phyloP scores from a whole-genome alignment of 2,329 filamentous ascomycete species.

The Aspergillus ochraceus region DNA sequence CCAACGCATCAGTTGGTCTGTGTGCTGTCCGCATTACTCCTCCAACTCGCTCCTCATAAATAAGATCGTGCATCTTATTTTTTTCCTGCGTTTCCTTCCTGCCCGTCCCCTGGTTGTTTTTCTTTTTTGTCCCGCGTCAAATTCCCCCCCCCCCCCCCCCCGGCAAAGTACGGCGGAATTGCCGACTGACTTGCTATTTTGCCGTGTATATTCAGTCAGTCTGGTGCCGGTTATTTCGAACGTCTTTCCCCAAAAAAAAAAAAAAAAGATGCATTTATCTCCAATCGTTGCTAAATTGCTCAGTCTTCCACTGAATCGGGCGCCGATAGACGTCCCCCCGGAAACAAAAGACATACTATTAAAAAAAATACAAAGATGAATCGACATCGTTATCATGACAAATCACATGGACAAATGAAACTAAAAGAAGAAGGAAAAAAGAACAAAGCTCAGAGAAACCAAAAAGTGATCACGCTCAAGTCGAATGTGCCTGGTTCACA shows the following conservation, averaged over 20 bases:
- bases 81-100: neutral
- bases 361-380: conserved; percentile 2
- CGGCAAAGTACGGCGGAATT: neutral
- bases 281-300: neutral
- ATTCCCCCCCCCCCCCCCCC: neutral
- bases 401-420: conserved; percentile 3
- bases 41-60: conserved; percentile 16
- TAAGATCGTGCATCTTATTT: conserved; percentile 8
- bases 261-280: neutral
- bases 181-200: neutral
- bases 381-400: neutral
- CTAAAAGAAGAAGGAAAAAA: conserved; percentile 3
- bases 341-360: conserved; percentile 2
- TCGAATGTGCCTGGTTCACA: conserved; percentile 22
- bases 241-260: neutral
- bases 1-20: conserved; percentile 33
- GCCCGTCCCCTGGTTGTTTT: neutral
- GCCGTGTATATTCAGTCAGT: neutral
- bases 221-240: neutral
- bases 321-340: neutral
- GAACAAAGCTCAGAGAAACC: neutral
- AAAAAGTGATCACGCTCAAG: conserved; percentile 12
- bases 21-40: conserved; percentile 19
- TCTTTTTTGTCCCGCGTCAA: neutral
- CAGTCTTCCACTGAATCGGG: neutral